Evolutionary conservation across 306 rosid species (phyloP).

Genomic region (Dryas drummondii): DNA sequence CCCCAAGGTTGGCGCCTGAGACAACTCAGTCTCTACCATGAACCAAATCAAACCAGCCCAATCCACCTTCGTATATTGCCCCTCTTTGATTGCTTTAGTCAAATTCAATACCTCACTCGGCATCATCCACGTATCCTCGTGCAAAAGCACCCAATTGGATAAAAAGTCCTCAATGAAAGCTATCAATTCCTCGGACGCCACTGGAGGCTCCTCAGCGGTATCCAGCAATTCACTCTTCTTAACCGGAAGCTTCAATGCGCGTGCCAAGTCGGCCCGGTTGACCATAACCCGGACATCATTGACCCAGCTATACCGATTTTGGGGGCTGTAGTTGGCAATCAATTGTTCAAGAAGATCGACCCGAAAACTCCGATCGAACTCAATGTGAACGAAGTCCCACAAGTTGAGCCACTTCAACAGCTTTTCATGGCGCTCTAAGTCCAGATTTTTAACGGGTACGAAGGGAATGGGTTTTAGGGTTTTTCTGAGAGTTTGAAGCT

Average conservation of each 20-base stretch:
- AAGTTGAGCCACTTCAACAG: constrained; percentile 70
- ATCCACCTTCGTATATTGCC: constrained; percentile 65
- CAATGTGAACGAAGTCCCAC: constrained; percentile 76
- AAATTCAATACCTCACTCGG: constrained; percentile 45
- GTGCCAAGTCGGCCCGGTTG: constrained; percentile 68
- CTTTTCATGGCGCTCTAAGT: constrained; percentile 54
- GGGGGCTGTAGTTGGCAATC: constrained; percentile 44
- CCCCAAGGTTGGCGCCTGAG: constrained; percentile 35
- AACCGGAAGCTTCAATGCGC: constrained; percentile 69
- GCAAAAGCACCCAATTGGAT: constrained; percentile 76
- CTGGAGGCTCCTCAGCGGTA: background rate
- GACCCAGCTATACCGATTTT: constrained; percentile 46
- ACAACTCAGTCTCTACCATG: constrained; percentile 82
- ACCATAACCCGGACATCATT: constrained; percentile 40
- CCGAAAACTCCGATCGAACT: constrained; percentile 56
- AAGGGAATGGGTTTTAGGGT: constrained; percentile 76
- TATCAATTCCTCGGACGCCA: constrained; percentile 38
- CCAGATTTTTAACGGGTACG: constrained; percentile 50
- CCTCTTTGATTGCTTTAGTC: constrained; percentile 48
- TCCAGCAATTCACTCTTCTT: constrained; percentile 39
- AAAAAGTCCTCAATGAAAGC: constrained; percentile 59
- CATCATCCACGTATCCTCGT: constrained; percentile 69
- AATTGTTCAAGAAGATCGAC: constrained; percentile 62
- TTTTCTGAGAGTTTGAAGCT: constrained; percentile 45
- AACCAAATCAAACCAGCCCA: constrained; percentile 79